Percentiles rank a stretch among this genome's conserved stretches.
These are phyloP conservation scores for Tephrocybe sp. DNA, from an alignment of 768 basidiomycete genomes.

Conservation along the genomic window DNA sequence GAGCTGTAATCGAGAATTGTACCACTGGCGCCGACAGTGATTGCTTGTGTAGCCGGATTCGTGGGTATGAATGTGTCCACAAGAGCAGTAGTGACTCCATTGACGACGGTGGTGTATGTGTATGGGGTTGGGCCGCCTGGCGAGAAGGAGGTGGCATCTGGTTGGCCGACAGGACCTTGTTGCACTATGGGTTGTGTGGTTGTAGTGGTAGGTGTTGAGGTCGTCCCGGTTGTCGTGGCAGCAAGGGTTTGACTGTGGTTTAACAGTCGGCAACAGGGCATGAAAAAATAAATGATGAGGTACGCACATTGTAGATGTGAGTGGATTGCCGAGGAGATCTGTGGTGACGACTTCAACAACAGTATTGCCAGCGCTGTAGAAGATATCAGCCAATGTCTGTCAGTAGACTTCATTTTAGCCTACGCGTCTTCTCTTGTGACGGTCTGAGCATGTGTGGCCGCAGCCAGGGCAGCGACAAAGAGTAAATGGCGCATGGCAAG, in stretches of 20 bases:
- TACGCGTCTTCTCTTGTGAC: slow-evolving; percentile 48
- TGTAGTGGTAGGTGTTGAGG: slow-evolving; percentile 20
- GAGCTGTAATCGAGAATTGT: slow-evolving; percentile 34
- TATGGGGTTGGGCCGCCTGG: slow-evolving; percentile 51
- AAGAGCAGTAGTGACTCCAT: slow-evolving; percentile 33
- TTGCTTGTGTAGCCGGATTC: slow-evolving; percentile 28
- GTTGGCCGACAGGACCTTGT: slow-evolving; percentile 60
- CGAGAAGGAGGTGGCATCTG: slow-evolving; percentile 34
- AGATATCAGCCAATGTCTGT: background rate
- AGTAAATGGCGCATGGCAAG: slow-evolving; percentile 17
- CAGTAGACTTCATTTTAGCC: slow-evolving; percentile 18
- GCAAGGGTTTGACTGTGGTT: slow-evolving; percentile 15
- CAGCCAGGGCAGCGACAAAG: slow-evolving; percentile 17
- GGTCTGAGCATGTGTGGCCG: slow-evolving; percentile 42
- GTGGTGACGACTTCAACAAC: slow-evolving; percentile 42
- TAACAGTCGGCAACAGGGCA: slow-evolving; percentile 7
- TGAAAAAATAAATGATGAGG: background rate
- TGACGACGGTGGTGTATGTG: slow-evolving; percentile 47
- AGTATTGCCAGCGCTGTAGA: slow-evolving; percentile 42
- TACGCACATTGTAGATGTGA: slow-evolving; percentile 18
- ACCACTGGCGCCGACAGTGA: slow-evolving; percentile 26
- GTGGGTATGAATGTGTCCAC: slow-evolving; percentile 41
- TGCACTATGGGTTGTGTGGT: slow-evolving; percentile 21
- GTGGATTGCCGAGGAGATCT: slow-evolving; percentile 8
- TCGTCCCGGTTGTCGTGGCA: slow-evolving; percentile 19